phyloP scores from a whole-genome alignment of 164 flowering plant genomes.

The Aristolochia californica region DNA sequence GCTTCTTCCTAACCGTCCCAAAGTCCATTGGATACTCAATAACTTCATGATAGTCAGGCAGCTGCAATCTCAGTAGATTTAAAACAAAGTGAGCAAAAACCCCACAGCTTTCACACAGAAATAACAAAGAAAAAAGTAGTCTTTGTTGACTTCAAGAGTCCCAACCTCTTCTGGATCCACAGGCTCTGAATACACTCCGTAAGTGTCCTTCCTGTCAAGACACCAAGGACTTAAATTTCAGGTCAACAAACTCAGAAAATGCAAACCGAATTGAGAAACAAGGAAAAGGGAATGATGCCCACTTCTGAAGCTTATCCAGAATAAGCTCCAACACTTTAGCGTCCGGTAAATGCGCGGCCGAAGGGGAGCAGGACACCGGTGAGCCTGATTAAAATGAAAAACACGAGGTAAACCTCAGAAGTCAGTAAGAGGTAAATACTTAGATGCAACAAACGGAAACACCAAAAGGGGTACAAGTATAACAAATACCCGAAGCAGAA shows the following conservation, averaged over 20 bases:
- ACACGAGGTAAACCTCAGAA: neutral
- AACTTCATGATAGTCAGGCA: slow-evolving; percentile 88
- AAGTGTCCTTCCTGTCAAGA: slow-evolving; percentile 78
- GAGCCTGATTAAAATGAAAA: slow-evolving; percentile 26
- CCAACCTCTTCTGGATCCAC: slow-evolving; percentile 97
- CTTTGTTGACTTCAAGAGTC: neutral
- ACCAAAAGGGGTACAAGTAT: slow-evolving; percentile 4
- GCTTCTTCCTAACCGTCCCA: slow-evolving; percentile 80
- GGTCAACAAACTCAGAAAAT: neutral
- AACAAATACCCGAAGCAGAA: slow-evolving; percentile 37
- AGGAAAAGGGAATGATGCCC: slow-evolving; percentile 8
- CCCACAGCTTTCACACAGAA: neutral
- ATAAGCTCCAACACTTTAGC: slow-evolving; percentile 65
- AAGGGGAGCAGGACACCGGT: slow-evolving; percentile 16
- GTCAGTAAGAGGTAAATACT: neutral
- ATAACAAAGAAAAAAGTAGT: too few species aligned
- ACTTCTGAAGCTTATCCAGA: slow-evolving; percentile 93
- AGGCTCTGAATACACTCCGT: slow-evolving; percentile 91
- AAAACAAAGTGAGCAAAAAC: neutral
- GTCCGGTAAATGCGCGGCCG: slow-evolving; percentile 54
- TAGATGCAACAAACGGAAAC: neutral
- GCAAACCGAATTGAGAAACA: neutral
- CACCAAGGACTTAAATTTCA: slow-evolving; percentile 6
- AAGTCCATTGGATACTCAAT: slow-evolving; percentile 96
- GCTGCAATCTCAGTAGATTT: slow-evolving; percentile 33